A percentile compares a stretch with the other conserved stretches of the same genome.
Conservation (phyloP, 2,329 filamentous ascomycete species). For the Verticillium tricorpus region DNA sequence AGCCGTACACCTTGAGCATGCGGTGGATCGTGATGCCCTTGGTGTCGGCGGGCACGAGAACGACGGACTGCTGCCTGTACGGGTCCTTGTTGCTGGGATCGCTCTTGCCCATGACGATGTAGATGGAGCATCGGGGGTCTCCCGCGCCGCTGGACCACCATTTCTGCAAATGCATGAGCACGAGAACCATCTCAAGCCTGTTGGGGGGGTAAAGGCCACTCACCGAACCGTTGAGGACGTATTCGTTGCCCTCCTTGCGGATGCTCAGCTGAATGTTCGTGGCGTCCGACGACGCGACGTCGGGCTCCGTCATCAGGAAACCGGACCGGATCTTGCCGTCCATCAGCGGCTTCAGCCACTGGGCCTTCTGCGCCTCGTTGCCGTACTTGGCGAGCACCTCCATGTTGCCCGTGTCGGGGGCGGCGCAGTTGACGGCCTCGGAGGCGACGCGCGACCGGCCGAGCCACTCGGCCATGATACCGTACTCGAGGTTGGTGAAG, state of each 20-base stretch:
- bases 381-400: slow-evolving; percentile 91
- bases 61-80: slow-evolving; percentile 90
- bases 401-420: slow-evolving; percentile 94
- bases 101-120: slow-evolving; percentile 95
- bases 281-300: slow-evolving; percentile 84
- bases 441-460: slow-evolving; percentile 81
- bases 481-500: slow-evolving; percentile 94
- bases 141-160: slow-evolving; percentile 98
- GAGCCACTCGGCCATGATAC: slow-evolving; percentile 93
- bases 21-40: slow-evolving; percentile 89
- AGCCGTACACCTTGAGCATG: slow-evolving; percentile 92
- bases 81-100: slow-evolving; percentile 69
- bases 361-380: slow-evolving; percentile 75
- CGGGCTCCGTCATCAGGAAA: slow-evolving; percentile 92
- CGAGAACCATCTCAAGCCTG: too few relatives aligned
- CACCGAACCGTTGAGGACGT: slow-evolving; percentile 83
- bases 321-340: slow-evolving; percentile 83
- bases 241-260: slow-evolving; percentile 76
- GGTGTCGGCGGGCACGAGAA: slow-evolving; percentile 76
- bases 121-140: slow-evolving; percentile 86
- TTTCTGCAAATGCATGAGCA: slow-evolving; percentile 55
- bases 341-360: slow-evolving; percentile 79
- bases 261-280: slow-evolving; percentile 89
- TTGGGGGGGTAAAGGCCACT: slow-evolving; percentile 17
- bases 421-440: slow-evolving; percentile 85